Evolutionary conservation across 805 yeast species (phyloP), one percentile per base, ranked within the genome.

Genomic region (Tetrapisispora phaffii): DNA sequence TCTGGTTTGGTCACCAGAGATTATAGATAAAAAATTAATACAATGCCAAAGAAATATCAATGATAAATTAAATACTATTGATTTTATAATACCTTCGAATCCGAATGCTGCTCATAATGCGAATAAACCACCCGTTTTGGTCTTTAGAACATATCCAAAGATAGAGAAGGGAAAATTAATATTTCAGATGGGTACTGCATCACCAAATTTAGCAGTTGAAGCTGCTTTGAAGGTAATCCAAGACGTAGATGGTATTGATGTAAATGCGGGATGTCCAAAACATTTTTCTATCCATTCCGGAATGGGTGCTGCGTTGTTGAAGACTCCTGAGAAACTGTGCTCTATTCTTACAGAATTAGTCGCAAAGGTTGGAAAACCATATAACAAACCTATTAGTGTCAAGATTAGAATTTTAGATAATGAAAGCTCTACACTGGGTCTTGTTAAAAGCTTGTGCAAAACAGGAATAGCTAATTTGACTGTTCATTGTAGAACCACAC

Each of bases 221-320:
- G 98, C 97, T 1, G 97, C 95, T 0, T 67, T 74, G 44, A 72
- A 81, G 36, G 85, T 93, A 3, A 86, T 89, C 8, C 58, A 71
- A 1, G 97, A 93, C 62, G 97, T 93, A 2, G 88, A 79, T 50
- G 97, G 95, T 8, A 83, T 93, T 5, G 98, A 93, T 60, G 73
- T 93, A 47, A 93, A 93, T 62, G 87, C 96, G 24, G 98, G 98
- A 5, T 93, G 98, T 66, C 98, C 98, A 3, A 93, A 90, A 61
- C 97, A 88, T 53, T 93, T 93, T 57, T 84, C 95, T 1, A 74
- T 88, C 2, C 98, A 93, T 63, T 73, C 94, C 0, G 98, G 98
- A 1, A 93, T 93, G 97, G 98, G 98, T 5, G 96, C 97, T 2
- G 97, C 96, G 0, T 69, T 93, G 39, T 69, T 93, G 45, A 69